Base-by-base conservation (phyloP, 345 rosid genomes). In the Physaria fendleri region DNA sequence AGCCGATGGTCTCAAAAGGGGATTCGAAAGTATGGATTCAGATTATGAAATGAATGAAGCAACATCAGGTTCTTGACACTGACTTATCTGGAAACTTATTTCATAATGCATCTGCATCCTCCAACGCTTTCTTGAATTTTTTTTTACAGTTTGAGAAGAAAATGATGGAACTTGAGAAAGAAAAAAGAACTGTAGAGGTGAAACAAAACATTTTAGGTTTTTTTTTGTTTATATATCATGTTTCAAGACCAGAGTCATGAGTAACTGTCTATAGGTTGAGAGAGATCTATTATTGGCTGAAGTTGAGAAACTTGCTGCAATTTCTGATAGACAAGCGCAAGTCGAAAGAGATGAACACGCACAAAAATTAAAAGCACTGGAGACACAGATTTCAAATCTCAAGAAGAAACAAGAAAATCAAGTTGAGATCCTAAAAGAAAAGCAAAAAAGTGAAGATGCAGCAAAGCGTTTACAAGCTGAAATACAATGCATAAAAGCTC, bases 371-470 rank as follows among this genome's bases (percentile, higher is more conserved):
- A 87, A 87, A 76, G 71, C 72, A 23, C 85, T 87, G 0, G 95
- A 87, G 75, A 66, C 84, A 54, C 76, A 87, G 95, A 87, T 87
- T 71, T 77, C 55, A 52, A 83, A 74, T 55, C 88, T 87, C 25
- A 87, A 75, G 80, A 87, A 81, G 74, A 86, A 80, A 77, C 82
- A 82, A 74, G 88, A 87, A 71, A 82, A 64, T 71, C 95, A 80
- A 62, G 88, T 84, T 49, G 83, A 82, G 68, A 71, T 79, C 48
- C 56, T 79, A 17, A 87, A 79, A 81, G 87, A 84, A 68, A 87
- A 87, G 69, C 82, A 84, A 48, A 87, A 79, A 71, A 82, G 91
- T 74, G 95, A 87, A 61, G 89, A 81, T 51, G 87, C 89, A 25
- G 79, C 89, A 46, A 84, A 76, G 66, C 76, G 87, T 22, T 78